Conservation (phyloP, 495 filamentous ascomycete species). For the Podospora pseudoanserina region DNA sequence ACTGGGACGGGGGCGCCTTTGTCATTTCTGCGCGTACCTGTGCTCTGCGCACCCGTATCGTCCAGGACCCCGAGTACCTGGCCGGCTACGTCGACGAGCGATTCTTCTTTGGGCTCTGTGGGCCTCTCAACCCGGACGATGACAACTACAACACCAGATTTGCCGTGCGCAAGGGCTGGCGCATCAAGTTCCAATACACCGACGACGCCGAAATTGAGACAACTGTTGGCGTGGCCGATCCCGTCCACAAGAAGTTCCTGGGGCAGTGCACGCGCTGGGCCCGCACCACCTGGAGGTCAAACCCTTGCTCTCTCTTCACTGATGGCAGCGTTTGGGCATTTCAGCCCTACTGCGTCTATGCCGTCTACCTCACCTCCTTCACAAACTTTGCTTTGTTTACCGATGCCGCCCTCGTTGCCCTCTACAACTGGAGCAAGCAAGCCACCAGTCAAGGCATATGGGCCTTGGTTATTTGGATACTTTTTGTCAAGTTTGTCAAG, state of each 20-base stretch:
- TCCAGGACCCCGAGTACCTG: constrained; percentile 44
- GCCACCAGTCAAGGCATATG: background rate
- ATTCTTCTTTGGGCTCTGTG: constrained; percentile 47
- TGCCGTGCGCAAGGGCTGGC: constrained; percentile 53
- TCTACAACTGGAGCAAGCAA: background rate
- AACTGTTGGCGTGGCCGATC: constrained; percentile 44
- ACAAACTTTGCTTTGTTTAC: constrained; percentile 57
- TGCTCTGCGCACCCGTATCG: constrained; percentile 46
- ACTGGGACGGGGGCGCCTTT: constrained; percentile 54
- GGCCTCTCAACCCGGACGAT: constrained; percentile 57
- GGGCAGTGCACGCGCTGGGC: constrained; percentile 59
- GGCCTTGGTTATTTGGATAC: constrained; percentile 29
- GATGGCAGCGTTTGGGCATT: constrained; percentile 31
- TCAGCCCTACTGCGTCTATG: constrained; percentile 61
- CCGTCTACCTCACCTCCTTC: constrained; percentile 57
- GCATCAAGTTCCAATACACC: constrained; percentile 60
- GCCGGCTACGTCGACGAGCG: constrained; percentile 55
- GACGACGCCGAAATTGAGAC: constrained; percentile 56
- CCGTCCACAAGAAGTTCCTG: constrained; percentile 50
- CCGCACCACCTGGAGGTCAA: constrained; percentile 64
- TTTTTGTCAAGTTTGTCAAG: constrained; percentile 59
- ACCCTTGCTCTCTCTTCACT: constrained; percentile 52
- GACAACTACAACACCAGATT: constrained; percentile 69
- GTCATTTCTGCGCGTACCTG: constrained; percentile 54
- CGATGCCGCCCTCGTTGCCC: constrained; percentile 47